phyloP scores from a whole-genome alignment of 2,329 filamentous ascomycete species.

The Botrytis galanthina region DNA sequence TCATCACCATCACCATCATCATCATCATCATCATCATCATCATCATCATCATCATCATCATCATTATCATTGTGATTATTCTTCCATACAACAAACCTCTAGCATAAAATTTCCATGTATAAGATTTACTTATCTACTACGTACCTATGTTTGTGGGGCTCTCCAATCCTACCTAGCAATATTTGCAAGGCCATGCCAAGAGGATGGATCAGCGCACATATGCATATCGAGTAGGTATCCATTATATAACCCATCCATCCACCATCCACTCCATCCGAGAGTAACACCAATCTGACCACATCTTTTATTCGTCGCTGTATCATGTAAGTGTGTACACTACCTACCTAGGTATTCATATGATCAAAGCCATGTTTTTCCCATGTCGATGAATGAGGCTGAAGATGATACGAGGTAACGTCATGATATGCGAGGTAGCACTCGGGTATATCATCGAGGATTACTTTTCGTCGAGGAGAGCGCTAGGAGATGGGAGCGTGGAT shows the following conservation, averaged over 20 bases:
- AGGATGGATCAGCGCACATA: not conserved
- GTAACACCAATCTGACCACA: conserved; percentile 6
- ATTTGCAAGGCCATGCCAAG: conserved; percentile 1
- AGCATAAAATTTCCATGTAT: not conserved
- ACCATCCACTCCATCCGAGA: not conserved
- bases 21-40: too few relatives aligned
- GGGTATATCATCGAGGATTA: not conserved
- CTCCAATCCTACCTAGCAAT: not conserved
- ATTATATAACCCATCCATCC: not conserved
- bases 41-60: too few relatives aligned
- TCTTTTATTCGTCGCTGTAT: not conserved
- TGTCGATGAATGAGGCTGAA: not conserved
- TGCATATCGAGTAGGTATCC: not conserved
- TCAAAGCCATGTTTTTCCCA: conserved; percentile 1
- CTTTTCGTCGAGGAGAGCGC: not conserved
- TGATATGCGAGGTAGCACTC: not conserved
- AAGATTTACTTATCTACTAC: too few relatives aligned
- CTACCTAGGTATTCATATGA: not conserved
- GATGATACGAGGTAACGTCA: not conserved
- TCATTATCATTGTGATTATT: too few relatives aligned
- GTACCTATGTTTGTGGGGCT: not conserved
- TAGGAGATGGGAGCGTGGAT: too few relatives aligned
- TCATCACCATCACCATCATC: too few relatives aligned
- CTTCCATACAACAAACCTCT: not conserved
- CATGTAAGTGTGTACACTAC: too few relatives aligned